A percentile compares a stretch with the other conserved stretches of the same genome.
Evolutionary conservation across 2,329 filamentous ascomycete genomes (phyloP).

Genomic region (Alternaria arborescens): DNA sequence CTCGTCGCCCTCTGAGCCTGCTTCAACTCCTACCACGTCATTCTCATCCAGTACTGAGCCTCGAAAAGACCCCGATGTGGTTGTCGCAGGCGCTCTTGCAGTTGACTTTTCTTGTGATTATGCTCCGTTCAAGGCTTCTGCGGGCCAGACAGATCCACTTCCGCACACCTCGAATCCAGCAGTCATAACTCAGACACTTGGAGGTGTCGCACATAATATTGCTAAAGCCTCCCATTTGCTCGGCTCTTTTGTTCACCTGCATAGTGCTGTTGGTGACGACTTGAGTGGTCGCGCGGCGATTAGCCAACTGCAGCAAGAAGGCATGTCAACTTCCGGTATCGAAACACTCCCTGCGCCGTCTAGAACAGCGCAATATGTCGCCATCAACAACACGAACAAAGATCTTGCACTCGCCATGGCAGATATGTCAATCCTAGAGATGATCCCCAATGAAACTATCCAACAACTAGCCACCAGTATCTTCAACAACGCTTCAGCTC

Average conservation of each 20-base stretch:
- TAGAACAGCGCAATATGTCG: slow-evolving; percentile 89
- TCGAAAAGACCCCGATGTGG: slow-evolving; percentile 62
- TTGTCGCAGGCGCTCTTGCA: slow-evolving; percentile 90
- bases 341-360: slow-evolving; percentile 55
- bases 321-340: slow-evolving; percentile 72
- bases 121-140: slow-evolving; percentile 55
- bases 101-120: slow-evolving; percentile 89
- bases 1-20: slow-evolving; percentile 17
- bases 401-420: slow-evolving; percentile 93
- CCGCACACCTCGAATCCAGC: slow-evolving; percentile 88
- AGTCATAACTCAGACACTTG: slow-evolving; percentile 80
- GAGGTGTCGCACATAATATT: slow-evolving; percentile 92
- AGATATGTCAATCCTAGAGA: slow-evolving; percentile 85
- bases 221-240: slow-evolving; percentile 81
- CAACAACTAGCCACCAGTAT: slow-evolving; percentile 23
- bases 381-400: slow-evolving; percentile 84
- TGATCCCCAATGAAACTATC: slow-evolving; percentile 41
- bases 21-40: slow-evolving; percentile 19
- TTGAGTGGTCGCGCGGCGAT: slow-evolving; percentile 77
- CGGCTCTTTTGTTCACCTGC: slow-evolving; percentile 73
- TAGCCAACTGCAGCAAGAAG: slow-evolving; percentile 68
- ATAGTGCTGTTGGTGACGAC: slow-evolving; percentile 84
- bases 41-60: slow-evolving; percentile 7
- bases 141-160: slow-evolving; percentile 55
- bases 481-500: slow-evolving; percentile 18